Evolutionary conservation across 108 stramenopile genomes (phyloP), one percentile per base, ranked within the genome.

Genomic region (Skeletonema costatum): DNA sequence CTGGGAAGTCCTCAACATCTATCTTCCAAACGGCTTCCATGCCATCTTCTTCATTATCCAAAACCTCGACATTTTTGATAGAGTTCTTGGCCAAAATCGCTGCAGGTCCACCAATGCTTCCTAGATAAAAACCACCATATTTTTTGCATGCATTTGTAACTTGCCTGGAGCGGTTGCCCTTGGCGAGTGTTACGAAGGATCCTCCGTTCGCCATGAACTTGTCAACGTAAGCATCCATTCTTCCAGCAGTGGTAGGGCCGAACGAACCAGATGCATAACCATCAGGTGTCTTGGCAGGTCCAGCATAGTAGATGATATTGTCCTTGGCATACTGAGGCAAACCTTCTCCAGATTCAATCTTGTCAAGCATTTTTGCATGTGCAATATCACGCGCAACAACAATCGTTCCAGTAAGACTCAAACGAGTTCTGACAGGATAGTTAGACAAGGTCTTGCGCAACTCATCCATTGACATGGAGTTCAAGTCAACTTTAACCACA

Each of bases 21-120:
- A 98, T 98, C 84, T 98, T 97, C 96, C 97, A 97, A 31, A 98
- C 96, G 61, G 98, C 98, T 73, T 98, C 98, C 98, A 98, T 98
- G 7, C 98, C 98, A 75, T 97, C 96, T 84, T 98, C 98, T 70
- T 96, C 96, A 70, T 97, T 97, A 67, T 98, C 97, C 58, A 97
- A 70, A 38, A 98, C 96, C 70, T 97, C 92, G 16, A 98, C 98
- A 30, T 96, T 93, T 76, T 92, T 97, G 73, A 98, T 98, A 73
- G 91, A 96, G 66, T 98, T 96, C 87, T 97, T 89, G 16, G 98
- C 98, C 53, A 98, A 82, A 38, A 98, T 97, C 16, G 98, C 98
- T 38, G 98, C 98, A 19, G 98, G 98, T 0, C 98, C 98, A 41
- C 98, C 98, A 68, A 98, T 98, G 16, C 92, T 93, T 2, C 98